Evolutionary conservation across 1,139 yeast genomes (phyloP).

Genomic region (Lodderomyces orthopsilosis): DNA sequence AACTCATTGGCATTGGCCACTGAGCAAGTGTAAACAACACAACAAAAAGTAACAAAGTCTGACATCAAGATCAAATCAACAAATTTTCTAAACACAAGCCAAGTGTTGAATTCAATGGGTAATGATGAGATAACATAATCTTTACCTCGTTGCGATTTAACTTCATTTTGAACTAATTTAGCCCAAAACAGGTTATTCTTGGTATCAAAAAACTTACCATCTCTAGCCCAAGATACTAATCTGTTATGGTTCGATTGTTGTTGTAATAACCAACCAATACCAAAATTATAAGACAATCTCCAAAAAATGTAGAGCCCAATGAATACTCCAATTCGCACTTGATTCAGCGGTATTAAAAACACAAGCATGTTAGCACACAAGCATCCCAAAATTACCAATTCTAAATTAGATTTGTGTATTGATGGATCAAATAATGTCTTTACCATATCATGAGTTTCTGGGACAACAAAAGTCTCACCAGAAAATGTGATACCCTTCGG

Average conservation of each 20-base stretch:
- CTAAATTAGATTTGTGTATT: constrained; percentile 65
- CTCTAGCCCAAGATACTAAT: constrained; percentile 55
- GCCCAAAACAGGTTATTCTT: constrained; percentile 27
- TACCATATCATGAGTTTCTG: constrained; percentile 85
- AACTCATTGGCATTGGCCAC: constrained; percentile 43
- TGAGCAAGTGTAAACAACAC: constrained; percentile 63
- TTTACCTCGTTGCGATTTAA: constrained; percentile 60
- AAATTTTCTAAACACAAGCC: constrained; percentile 76
- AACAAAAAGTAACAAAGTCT: constrained; percentile 75
- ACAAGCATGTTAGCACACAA: constrained; percentile 52
- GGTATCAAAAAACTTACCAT: constrained; percentile 44
- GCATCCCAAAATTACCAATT: constrained; percentile 53
- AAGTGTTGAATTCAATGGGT: constrained; percentile 79
- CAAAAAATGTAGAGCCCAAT: constrained; percentile 64
- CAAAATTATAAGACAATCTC: constrained; percentile 76
- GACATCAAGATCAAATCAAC: constrained; percentile 85
- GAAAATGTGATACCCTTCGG: constrained; percentile 49
- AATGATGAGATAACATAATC: constrained; percentile 46
- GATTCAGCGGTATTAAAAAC: constrained; percentile 34
- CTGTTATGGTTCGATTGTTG: constrained; percentile 62
- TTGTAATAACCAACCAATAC: constrained; percentile 70
- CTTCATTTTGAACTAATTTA: constrained; percentile 39
- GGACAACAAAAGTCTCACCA: constrained; percentile 59
- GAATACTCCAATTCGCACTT: constrained; percentile 43
- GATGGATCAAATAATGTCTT: constrained; percentile 78